Evolutionary conservation across 164 flowering plant species (phyloP).

Genomic region (Pachysandra terminalis): DNA sequence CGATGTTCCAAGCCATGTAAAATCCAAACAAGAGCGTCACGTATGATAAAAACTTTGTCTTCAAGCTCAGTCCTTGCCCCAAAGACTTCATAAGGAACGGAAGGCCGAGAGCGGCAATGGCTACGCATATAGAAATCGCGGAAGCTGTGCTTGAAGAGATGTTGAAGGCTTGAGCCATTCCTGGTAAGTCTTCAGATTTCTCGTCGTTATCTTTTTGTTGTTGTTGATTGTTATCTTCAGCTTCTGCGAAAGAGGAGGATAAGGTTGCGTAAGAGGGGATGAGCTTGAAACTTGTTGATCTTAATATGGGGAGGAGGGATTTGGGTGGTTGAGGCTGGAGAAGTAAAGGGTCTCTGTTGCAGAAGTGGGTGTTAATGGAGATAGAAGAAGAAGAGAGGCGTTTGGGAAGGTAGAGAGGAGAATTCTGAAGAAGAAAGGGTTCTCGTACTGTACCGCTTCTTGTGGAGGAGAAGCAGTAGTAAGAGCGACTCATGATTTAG

Average conservation of each 20-base stretch:
- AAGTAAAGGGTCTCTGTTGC: conserved; percentile 16
- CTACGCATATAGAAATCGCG: conserved; percentile 61
- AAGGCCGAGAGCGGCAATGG: conserved; percentile 52
- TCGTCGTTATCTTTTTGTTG: conserved; percentile 3
- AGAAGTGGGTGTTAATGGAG: conserved; percentile 10
- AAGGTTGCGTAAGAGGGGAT: conserved; percentile 45
- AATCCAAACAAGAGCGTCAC: conserved; percentile 72
- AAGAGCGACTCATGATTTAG: conserved; percentile 49
- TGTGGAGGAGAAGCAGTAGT: conserved; percentile 38
- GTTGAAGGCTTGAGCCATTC: conserved; percentile 83
- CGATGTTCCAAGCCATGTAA: conserved; percentile 99
- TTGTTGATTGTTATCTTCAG: conserved; percentile 24
- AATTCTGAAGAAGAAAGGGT: conserved; percentile 21
- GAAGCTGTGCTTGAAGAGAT: conserved; percentile 69
- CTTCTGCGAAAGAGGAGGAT: conserved; percentile 66
- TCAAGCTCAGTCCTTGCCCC: conserved; percentile 50
- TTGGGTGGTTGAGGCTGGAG: conserved; percentile 23
- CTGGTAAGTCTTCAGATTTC: conserved; percentile 31
- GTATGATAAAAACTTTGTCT: conserved; percentile 65
- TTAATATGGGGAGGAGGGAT: conserved; percentile 21
- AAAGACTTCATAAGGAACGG: conserved; percentile 65
- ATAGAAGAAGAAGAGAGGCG: conserved; percentile 10
- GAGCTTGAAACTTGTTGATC: conserved; percentile 20
- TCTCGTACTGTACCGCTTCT: conserved; percentile 29
- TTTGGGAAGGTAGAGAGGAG: conserved; percentile 26